Evolutionary conservation across 805 yeast species (phyloP).

Genomic region (Metschnikowia santaceciliae): DNA sequence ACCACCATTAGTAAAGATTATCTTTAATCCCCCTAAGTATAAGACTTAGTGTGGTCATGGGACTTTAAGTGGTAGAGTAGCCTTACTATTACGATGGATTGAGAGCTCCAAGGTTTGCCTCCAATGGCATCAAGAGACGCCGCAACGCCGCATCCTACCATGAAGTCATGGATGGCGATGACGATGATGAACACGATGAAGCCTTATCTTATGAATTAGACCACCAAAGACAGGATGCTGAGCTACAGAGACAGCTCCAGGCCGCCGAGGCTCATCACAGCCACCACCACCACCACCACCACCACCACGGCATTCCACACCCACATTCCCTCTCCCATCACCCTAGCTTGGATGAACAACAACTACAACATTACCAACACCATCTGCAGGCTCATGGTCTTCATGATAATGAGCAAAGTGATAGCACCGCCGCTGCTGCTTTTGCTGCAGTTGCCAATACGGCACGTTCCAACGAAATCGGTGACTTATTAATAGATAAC

Average conservation of each 20-base stretch:
- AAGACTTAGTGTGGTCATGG: too few relatives aligned
- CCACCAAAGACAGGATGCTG: slow-evolving; percentile 19
- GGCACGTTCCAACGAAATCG: slow-evolving; percentile 23
- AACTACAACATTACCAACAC: slow-evolving; percentile 24
- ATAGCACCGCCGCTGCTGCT: slow-evolving; percentile 33
- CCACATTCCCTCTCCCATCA: slow-evolving; percentile 20
- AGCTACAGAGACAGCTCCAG: slow-evolving; percentile 21
- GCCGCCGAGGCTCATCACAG: slow-evolving; percentile 17
- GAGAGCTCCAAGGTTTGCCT: slow-evolving; percentile 3
- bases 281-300: slow-evolving; percentile 9
- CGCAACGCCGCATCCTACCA: slow-evolving; percentile 17
- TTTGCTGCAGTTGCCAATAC: slow-evolving; percentile 41
- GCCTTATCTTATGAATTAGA: slow-evolving; percentile 21
- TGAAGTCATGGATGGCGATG: slow-evolving; percentile 20
- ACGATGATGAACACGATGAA: slow-evolving; percentile 21
- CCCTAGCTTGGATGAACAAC: slow-evolving; percentile 24
- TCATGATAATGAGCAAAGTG: slow-evolving; percentile 19
- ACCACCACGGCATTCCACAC: slow-evolving; percentile 10
- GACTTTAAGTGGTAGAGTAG: too few relatives aligned
- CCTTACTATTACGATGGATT: too few relatives aligned
- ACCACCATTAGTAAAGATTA: too few relatives aligned
- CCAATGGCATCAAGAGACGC: slow-evolving; percentile 13
- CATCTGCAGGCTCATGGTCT: slow-evolving; percentile 27
- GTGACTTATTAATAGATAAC: slow-evolving; percentile 40
- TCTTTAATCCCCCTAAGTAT: too few relatives aligned